Evolutionary conservation across 2,329 filamentous ascomycete genomes (phyloP).

Genomic region (Paraphaeosphaeria sporulosa): DNA sequence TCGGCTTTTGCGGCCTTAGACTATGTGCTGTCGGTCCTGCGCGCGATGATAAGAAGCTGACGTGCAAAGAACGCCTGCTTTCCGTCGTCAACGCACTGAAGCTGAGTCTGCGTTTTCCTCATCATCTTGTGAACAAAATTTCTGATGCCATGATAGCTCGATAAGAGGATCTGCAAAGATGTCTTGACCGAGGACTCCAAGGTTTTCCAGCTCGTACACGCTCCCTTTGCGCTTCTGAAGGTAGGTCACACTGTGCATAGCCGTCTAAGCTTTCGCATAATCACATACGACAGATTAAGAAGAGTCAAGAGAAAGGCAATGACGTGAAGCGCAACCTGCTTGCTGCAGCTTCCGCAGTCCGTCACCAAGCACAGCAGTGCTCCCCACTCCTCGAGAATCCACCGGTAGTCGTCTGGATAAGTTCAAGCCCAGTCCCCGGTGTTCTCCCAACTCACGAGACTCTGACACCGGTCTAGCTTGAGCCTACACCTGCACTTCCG

Average conservation of each 20-base stretch:
- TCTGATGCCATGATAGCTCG: not conserved
- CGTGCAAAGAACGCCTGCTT: conserved; percentile 8
- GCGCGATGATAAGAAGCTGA: conserved; percentile 13
- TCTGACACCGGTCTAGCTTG: not conserved
- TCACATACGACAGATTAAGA: conserved; percentile 4
- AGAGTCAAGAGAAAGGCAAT: conserved; percentile 11
- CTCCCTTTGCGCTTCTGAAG: not conserved
- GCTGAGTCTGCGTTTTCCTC: not conserved
- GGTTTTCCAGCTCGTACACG: conserved; percentile 13
- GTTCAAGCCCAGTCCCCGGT: not conserved
- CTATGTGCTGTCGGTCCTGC: not conserved
- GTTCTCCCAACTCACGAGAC: not conserved
- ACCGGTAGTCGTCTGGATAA: not conserved
- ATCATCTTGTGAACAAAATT: not conserved
- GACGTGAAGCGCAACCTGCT: conserved; percentile 6
- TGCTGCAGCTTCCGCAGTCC: not conserved
- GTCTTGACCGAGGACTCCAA: conserved; percentile 14
- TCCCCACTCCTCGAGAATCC: not conserved
- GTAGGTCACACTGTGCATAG: not conserved
- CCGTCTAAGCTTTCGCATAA: too few species aligned
- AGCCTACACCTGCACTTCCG: not conserved
- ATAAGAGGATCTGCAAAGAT: conserved; percentile 21
- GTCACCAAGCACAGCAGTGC: not conserved
- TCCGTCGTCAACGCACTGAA: conserved; percentile 6
- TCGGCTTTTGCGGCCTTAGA: conserved; percentile 11